Conservation (phyloP, 805 yeast genomes). For the Metschnikowia lachancei region DNA sequence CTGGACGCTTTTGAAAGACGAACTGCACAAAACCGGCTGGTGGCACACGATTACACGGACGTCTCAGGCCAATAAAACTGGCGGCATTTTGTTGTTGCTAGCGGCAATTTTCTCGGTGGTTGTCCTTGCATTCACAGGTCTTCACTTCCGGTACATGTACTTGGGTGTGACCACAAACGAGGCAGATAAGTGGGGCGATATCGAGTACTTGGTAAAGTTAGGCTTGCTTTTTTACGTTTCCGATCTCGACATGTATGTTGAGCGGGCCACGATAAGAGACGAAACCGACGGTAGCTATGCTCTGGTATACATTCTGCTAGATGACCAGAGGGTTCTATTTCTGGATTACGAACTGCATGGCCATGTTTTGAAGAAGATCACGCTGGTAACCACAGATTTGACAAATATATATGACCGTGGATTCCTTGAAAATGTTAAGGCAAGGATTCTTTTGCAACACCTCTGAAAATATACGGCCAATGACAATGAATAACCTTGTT, state of each 20-base stretch:
- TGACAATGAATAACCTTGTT: too few relatives aligned
- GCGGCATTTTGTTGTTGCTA: conserved; percentile 45
- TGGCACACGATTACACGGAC: conserved; percentile 28
- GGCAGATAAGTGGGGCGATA: conserved; percentile 64
- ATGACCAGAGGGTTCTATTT: conserved; percentile 25
- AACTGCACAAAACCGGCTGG: conserved; percentile 12
- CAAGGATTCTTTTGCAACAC: neutral
- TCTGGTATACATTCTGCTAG: conserved; percentile 30
- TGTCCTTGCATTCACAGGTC: conserved; percentile 39
- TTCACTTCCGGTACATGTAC: conserved; percentile 42
- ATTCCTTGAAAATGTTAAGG: conserved; percentile 39
- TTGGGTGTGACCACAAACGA: conserved; percentile 79
- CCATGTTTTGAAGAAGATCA: conserved; percentile 20
- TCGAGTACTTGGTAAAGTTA: conserved; percentile 35
- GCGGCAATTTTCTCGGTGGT: conserved; percentile 44
- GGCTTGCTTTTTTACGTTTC: conserved; percentile 16
- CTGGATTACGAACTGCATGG: conserved; percentile 11
- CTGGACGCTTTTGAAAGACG: conserved; percentile 21
- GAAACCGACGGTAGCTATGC: conserved; percentile 13
- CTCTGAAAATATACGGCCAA: too few relatives aligned
- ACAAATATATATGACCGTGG: conserved; percentile 51
- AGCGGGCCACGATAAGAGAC: conserved; percentile 19
- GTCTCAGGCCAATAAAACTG: conserved; percentile 32
- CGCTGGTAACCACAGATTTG: conserved; percentile 30
- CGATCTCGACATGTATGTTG: conserved; percentile 21